Evolutionary conservation across 495 filamentous ascomycete genomes (phyloP), one percentile per base, ranked within the genome.

Genomic region (Trichoderma orchidacearum): DNA sequence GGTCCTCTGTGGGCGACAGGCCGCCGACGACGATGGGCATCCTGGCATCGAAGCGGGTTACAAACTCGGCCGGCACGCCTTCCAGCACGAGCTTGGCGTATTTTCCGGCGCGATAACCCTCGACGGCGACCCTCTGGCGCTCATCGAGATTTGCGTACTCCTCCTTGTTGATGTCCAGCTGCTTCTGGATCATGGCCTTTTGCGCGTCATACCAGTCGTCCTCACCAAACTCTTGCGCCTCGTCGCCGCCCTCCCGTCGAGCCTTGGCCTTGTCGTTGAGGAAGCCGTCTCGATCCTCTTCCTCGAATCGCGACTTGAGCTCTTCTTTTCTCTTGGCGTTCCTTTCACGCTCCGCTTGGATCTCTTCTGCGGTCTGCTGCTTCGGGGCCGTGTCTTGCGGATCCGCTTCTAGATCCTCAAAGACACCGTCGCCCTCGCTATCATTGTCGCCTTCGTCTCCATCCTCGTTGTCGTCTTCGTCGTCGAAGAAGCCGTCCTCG

Each of bases 151-250:
- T 71, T 36, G 90, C 89, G 63, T 95, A 94, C 61, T 97, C 93
- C 51, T 86, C 80, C 59, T 89, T 88, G 72, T 98, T 98, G 77
- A 98, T 95, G 57, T 88, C 83, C 50, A 89, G 75, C 67, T 97
- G 94, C 71, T 95, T 96, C 68, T 96, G 86, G 58, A 97, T 79
- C 62, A 86, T 80, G 25, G 94, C 90, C 68, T 98, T 98, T 64
- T 98, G 94, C 25, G 87, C 78, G 65, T 97, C 91, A 66, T 97
- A 97, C 94, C 94, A 98, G 41, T 97, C 89, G 63, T 98, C 93
- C 70, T 97, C 91, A 30, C 89, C 94, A 63, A 95, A 97, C 64
- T 93, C 82, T 35, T 89, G 78, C 0, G 79, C 69, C 15, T 76
- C 76, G 4, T 48, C 41, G 17, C 77, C 83, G 29, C 73, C 78